phyloP scores from a whole-genome alignment of 306 rosid genomes.

The Rosa rugosa region DNA sequence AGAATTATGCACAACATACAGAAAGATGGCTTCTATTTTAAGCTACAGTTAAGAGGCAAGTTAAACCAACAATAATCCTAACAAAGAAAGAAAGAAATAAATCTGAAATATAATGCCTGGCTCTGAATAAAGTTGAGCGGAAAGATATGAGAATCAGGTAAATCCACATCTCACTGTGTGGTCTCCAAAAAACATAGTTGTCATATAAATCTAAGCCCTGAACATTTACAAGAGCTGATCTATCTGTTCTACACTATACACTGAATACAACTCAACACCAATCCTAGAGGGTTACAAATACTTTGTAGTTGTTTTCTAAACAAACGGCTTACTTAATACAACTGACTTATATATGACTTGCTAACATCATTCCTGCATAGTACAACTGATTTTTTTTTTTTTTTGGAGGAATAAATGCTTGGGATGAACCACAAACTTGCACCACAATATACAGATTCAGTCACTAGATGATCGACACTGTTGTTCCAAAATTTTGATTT shows the following conservation, averaged over 20 bases:
- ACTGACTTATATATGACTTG: not conserved
- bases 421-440: not conserved
- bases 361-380: not conserved
- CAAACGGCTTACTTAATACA: not conserved
- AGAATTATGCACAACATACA: not conserved
- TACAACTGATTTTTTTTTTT: not conserved
- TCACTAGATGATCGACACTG: slow-evolving; percentile 4
- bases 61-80: not conserved
- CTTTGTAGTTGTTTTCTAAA: not conserved
- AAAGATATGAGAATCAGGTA: not conserved
- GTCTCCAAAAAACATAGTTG: not conserved
- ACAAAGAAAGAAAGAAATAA: not conserved
- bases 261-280: slow-evolving; percentile 12
- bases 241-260: not conserved
- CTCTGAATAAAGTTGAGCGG: not conserved
- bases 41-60: not conserved
- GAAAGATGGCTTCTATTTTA: not conserved
- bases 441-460: not conserved
- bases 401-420: not conserved
- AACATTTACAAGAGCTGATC: slow-evolving; percentile 22
- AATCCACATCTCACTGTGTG: not conserved
- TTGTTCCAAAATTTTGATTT: not conserved
- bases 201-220: slow-evolving; percentile 13
- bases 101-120: not conserved
- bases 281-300: slow-evolving; percentile 8